These are phyloP conservation scores for Calvatia gigantea DNA, from an alignment of 768 basidiomycete genomes.

Conservation along the genomic window DNA sequence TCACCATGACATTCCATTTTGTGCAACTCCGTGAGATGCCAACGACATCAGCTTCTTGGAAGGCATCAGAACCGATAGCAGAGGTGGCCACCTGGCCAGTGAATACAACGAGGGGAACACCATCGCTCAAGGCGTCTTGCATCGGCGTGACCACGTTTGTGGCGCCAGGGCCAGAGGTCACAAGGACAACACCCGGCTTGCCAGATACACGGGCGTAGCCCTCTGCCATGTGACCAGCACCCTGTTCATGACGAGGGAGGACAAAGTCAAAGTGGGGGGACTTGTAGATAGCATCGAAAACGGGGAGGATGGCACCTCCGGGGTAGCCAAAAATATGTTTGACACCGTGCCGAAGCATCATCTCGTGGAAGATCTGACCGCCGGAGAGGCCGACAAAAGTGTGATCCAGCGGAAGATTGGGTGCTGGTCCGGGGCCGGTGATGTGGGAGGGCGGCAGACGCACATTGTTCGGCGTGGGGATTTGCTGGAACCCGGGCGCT, in stretches of 20 bases:
- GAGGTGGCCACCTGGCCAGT: slow-evolving; percentile 98
- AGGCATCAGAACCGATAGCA: slow-evolving; percentile 98
- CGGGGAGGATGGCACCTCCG: slow-evolving; percentile 96
- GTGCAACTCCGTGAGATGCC: slow-evolving; percentile 97
- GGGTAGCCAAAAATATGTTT: slow-evolving; percentile 98
- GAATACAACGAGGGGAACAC: slow-evolving; percentile 93
- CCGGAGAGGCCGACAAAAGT: slow-evolving; percentile 94
- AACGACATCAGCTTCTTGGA: slow-evolving; percentile 97
- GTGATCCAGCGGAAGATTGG: slow-evolving; percentile 59
- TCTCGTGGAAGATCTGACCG: slow-evolving; percentile 98
- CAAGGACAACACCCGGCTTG: slow-evolving; percentile 95
- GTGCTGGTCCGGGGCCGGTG: slow-evolving; percentile 34
- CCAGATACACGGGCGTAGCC: slow-evolving; percentile 98
- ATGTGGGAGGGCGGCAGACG: slow-evolving; percentile 28
- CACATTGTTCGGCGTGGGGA: slow-evolving; percentile 34
- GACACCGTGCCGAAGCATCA: slow-evolving; percentile 97
- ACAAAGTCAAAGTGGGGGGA: slow-evolving; percentile 94
- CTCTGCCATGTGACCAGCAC: slow-evolving; percentile 98
- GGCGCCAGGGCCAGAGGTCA: slow-evolving; percentile 96
- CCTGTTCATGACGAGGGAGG: slow-evolving; percentile 95
- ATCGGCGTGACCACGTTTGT: slow-evolving; percentile 98
- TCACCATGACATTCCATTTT: slow-evolving; percentile 99
- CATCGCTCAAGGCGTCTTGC: slow-evolving; percentile 96
- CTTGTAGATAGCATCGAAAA: slow-evolving; percentile 99
- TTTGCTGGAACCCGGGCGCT: slow-evolving; percentile 49